phyloP scores from a whole-genome alignment of 2,329 filamentous ascomycete species.

The Aspergillus sp. region DNA sequence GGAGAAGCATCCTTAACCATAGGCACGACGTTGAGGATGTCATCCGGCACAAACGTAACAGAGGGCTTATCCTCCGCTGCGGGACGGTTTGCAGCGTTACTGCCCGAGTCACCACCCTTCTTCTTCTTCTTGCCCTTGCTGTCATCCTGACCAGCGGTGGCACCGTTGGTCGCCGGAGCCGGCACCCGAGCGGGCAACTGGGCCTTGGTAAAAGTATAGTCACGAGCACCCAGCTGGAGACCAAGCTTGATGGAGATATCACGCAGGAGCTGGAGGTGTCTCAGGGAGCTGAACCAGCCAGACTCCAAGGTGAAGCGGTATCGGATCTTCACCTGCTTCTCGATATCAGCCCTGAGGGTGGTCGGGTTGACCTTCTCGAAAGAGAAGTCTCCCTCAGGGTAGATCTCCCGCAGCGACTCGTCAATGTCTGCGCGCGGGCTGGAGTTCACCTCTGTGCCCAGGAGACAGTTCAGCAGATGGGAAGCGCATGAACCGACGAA shows the following conservation, averaged over 20 bases:
- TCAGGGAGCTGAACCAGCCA: constrained; percentile 59
- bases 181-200: constrained; percentile 27
- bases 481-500: constrained; percentile 72
- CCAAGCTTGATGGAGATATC: constrained; percentile 85
- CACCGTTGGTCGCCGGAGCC: constrained; percentile 31
- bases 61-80: constrained; percentile 39
- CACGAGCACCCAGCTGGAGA: constrained; percentile 73
- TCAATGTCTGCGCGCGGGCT: constrained; percentile 73
- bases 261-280: constrained; percentile 75
- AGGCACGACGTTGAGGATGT: constrained; percentile 88
- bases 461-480: constrained; percentile 87
- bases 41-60: constrained; percentile 69
- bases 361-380: constrained; percentile 74
- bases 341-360: constrained; percentile 59
- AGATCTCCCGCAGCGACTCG: constrained; percentile 62
- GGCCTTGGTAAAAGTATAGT: constrained; percentile 58
- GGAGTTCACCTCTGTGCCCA: constrained; percentile 68
- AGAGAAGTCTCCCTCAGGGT: constrained; percentile 69
- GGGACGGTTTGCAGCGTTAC: constrained; percentile 37
- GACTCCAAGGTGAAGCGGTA: constrained; percentile 67
- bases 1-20: constrained; percentile 90
- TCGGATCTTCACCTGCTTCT: constrained; percentile 61
- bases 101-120: constrained; percentile 41
- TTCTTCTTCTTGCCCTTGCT: constrained; percentile 53
- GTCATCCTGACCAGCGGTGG: constrained; percentile 26